Base-by-base conservation (phyloP, 1,284 basidiomycete species). In the Quambalaria eucalypti region DNA sequence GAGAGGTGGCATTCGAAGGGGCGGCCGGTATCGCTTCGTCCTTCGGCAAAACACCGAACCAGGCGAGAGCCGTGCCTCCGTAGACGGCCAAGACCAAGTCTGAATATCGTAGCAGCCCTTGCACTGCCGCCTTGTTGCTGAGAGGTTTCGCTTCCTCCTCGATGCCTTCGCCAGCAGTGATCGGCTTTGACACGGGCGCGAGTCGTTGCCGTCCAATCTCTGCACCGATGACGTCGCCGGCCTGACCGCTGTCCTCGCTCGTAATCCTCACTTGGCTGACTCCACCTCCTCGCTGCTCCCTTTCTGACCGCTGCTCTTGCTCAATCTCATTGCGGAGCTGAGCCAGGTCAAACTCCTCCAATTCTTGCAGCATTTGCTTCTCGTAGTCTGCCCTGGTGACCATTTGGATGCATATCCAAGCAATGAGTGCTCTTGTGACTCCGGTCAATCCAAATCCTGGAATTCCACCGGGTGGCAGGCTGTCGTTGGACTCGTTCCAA, bases 41-140 rank as follows among this genome's bases (percentile, higher is more conserved):
- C n/a, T 52, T 10, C 6, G 67, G 67, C 49, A 69, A 56, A 2
- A 52, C 56, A 39, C 67, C 63, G n/a, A 69, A 51, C 65, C 66
- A 69, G 30, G 63, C 62, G 12, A 69, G 53, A 0, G 66, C 67
- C 28, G 66, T 50, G 5, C 69, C 69, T 3, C 69, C 69, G 38
- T 71, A 71, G 4, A 68, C 64, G 33, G 65, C 69, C 3, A 71
- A 55, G 10, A 71, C 67, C 36, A 71, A 59, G 48, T 63, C 63
- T 1, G 68, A 66, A 52, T 71, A 69, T 19, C 64, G 57, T 28
- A 61, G 62, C 31, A 71, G 48, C 16, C 64, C 61, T 19, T 58
- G 60, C 8, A 71, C 49, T 2, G 68, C 68, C 44, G 68, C 61
- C 2, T 53, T 54, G 38, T 64, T 58, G 2, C 61, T 59, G 6